Evolutionary conservation across 805 yeast genomes (phyloP).

Genomic region (Ascoidea asiatica): DNA sequence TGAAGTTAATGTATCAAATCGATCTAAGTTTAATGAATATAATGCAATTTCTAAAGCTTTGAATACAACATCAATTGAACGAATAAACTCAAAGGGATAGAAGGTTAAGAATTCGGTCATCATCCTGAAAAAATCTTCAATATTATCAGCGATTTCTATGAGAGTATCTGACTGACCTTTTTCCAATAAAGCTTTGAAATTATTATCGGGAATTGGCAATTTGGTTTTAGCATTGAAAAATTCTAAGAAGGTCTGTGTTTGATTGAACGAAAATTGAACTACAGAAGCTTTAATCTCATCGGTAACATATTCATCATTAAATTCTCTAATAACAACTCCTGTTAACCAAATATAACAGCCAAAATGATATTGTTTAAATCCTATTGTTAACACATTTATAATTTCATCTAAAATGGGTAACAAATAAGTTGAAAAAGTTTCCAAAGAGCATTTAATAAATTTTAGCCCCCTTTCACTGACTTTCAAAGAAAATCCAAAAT

Average conservation of each 20-base stretch:
- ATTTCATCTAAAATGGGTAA: slow-evolving; percentile 48
- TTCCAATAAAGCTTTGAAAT: slow-evolving; percentile 2
- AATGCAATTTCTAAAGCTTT: slow-evolving; percentile 48
- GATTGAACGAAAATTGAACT: slow-evolving; percentile 64
- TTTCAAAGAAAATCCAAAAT: slow-evolving; percentile 42
- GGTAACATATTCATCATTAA: slow-evolving; percentile 37
- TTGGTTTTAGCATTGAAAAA: slow-evolving; percentile 18
- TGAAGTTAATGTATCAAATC: slow-evolving; percentile 56
- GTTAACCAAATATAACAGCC: slow-evolving; percentile 90
- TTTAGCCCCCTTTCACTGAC: slow-evolving; percentile 70
- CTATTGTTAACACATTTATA: slow-evolving; percentile 52
- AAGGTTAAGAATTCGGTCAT: slow-evolving; percentile 65
- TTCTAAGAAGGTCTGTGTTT: slow-evolving; percentile 42
- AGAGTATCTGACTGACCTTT: slow-evolving; percentile 8
- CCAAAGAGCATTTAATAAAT: slow-evolving; percentile 50
- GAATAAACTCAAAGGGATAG: slow-evolving; percentile 27
- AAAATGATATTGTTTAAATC: slow-evolving; percentile 51
- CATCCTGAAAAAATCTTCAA: slow-evolving; percentile 83
- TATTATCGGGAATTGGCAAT: slow-evolving; percentile 9
- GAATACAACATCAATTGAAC: slow-evolving; percentile 27
- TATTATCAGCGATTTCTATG: slow-evolving; percentile 39
- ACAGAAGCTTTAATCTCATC: slow-evolving; percentile 41
- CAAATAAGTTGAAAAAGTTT: slow-evolving; percentile 43
- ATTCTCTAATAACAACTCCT: slow-evolving; percentile 69
- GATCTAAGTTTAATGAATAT: slow-evolving; percentile 40